A percentile compares a stretch with the other conserved stretches of the same genome.
phyloP scores from a whole-genome alignment of 2,329 filamentous ascomycete species.

The Fragosphaeria purpurea region DNA sequence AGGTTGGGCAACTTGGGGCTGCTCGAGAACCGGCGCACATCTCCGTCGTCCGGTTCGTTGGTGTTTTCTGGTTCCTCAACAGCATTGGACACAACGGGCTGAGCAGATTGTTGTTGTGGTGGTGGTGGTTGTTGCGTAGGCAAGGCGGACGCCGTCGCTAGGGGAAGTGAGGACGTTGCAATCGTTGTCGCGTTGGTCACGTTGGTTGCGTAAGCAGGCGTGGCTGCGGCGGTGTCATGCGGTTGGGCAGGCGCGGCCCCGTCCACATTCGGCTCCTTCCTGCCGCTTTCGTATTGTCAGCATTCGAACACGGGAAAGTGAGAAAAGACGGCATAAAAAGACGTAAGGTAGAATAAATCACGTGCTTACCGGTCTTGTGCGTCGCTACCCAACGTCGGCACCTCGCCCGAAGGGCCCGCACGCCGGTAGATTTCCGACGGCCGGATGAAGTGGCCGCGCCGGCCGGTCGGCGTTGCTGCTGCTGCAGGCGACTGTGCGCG shows the following conservation, averaged over 20 bases:
- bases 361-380: no score
- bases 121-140: no score
- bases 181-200: background rate
- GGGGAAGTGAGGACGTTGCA: background rate
- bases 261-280: background rate
- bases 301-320: background rate
- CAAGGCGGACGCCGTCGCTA: no score
- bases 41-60: background rate
- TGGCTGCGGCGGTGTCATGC: background rate
- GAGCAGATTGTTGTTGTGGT: no score
- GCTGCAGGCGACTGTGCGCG: slow-evolving; percentile 16
- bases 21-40: slow-evolving; percentile 29
- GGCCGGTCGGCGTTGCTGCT: slow-evolving; percentile 28
- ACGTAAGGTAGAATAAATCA: no score
- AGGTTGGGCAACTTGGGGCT: slow-evolving; percentile 51
- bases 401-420: slow-evolving; percentile 21
- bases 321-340: no score
- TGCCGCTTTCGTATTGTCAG: background rate
- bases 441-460: slow-evolving; percentile 54
- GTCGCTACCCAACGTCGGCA: no score
- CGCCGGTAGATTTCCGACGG: slow-evolving; percentile 71
- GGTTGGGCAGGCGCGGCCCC: background rate
- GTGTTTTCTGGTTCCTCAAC: background rate
- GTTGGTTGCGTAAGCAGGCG: no score
- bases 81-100: background rate